Evolutionary conservation across 257 asterid species (phyloP).

Genomic region (Fraxinus anomala): DNA sequence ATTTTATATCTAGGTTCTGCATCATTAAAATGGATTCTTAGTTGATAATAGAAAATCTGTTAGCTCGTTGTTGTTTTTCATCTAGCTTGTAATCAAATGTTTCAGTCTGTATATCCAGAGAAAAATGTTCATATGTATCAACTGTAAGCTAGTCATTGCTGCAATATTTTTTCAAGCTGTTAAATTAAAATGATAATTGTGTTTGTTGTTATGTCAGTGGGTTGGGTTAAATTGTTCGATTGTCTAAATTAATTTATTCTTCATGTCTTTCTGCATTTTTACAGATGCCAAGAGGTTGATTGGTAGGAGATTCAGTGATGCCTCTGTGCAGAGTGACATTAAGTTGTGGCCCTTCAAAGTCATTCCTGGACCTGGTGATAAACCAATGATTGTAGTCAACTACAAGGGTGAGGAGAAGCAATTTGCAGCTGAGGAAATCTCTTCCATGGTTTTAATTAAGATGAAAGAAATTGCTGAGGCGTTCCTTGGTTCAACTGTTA

Average conservation of each 20-base stretch:
- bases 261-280: neutral
- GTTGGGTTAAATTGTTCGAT: neutral
- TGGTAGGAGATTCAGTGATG: neutral
- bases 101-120: neutral
- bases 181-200: neutral
- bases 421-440: neutral
- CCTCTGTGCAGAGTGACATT: slow-evolving; percentile 1
- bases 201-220: neutral
- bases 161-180: too few species aligned
- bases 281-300: slow-evolving; percentile 1
- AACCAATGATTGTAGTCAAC: neutral
- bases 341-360: neutral
- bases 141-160: neutral
- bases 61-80: neutral
- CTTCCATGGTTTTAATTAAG: neutral
- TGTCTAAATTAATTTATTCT: too few species aligned
- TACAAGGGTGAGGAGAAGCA: neutral
- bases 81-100: neutral
- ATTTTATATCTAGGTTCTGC: neutral
- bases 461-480: neutral
- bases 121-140: neutral
- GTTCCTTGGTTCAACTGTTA: neutral
- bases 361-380: neutral
- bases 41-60: neutral
- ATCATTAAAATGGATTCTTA: neutral